Evolutionary conservation across 169 alveolate genomes (phyloP).

Genomic region (Plasmodium cynomolgi): DNA sequence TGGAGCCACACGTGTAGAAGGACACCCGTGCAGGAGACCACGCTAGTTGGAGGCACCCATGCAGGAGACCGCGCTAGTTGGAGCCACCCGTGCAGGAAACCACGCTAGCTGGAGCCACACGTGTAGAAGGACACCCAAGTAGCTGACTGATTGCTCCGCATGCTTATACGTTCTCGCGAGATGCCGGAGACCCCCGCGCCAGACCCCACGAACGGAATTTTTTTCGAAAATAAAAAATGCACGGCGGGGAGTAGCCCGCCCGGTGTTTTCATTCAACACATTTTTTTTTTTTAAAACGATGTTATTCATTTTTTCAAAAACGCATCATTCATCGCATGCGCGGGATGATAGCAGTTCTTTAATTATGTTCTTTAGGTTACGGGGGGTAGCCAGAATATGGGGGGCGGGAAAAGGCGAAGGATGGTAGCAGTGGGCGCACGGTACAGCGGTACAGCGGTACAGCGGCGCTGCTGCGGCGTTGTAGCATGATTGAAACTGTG

Average conservation of each 20-base stretch:
- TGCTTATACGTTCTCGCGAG: neutral
- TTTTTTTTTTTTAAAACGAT: neutral
- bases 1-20: no score
- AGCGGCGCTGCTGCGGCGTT: no score
- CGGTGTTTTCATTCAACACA: neutral
- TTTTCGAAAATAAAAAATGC: neutral
- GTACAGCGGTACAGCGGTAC: no score
- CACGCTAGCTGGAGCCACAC: neutral
- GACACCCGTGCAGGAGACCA: no score
- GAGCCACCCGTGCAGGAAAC: no score
- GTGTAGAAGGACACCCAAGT: no score
- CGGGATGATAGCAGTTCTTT: neutral
- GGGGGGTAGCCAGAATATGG: neutral
- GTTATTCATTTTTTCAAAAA: neutral
- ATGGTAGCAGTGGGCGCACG: neutral
- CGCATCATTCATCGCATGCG: neutral
- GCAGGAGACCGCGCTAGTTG: neutral
- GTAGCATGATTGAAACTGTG: neutral
- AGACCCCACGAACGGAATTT: neutral
- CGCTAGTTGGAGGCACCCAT: no score
- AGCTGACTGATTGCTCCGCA: neutral
- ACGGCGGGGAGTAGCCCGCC: neutral
- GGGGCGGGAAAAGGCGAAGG: neutral
- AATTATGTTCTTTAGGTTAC: neutral
- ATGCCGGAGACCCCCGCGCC: neutral